phyloP scores from a whole-genome alignment of 2,329 filamentous ascomycete genomes.

The Xylaria sp. region DNA sequence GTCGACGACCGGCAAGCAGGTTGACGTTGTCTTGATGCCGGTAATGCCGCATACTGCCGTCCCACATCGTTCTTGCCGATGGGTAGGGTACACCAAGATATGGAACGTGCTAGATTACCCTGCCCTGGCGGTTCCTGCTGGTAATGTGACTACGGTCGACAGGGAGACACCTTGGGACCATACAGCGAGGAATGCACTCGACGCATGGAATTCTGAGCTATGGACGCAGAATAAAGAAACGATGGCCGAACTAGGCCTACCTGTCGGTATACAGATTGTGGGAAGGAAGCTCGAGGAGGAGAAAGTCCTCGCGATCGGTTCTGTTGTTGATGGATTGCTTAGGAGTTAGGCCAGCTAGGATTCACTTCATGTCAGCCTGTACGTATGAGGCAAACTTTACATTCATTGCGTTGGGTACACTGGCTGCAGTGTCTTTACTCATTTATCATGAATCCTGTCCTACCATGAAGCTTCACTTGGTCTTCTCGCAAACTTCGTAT shows the following conservation, averaged over 20 bases:
- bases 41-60: slow-evolving; percentile 63
- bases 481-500: background rate
- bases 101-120: slow-evolving; percentile 67
- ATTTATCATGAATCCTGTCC: no score
- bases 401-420: no score
- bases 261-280: slow-evolving; percentile 57
- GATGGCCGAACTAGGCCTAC: slow-evolving; percentile 42
- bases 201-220: slow-evolving; percentile 54
- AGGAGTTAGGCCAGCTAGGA: background rate
- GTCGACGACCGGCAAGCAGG: slow-evolving; percentile 44
- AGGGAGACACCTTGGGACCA: slow-evolving; percentile 43
- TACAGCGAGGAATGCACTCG: slow-evolving; percentile 51
- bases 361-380: background rate
- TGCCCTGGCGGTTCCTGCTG: slow-evolving; percentile 58
- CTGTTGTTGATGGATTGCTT: slow-evolving; percentile 38
- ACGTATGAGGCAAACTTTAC: no score
- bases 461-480: background rate
- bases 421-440: no score
- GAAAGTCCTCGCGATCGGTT: slow-evolving; percentile 51
- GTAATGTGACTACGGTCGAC: slow-evolving; percentile 46
- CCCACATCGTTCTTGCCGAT: slow-evolving; percentile 44
- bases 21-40: slow-evolving; percentile 61
- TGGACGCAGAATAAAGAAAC: slow-evolving; percentile 47
- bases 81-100: slow-evolving; percentile 63
- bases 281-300: slow-evolving; percentile 57